A percentile compares a stretch with the other conserved stretches of the same genome.
phyloP scores from a whole-genome alignment of 306 rosid genomes.

The Pyrus bretschneideri region DNA sequence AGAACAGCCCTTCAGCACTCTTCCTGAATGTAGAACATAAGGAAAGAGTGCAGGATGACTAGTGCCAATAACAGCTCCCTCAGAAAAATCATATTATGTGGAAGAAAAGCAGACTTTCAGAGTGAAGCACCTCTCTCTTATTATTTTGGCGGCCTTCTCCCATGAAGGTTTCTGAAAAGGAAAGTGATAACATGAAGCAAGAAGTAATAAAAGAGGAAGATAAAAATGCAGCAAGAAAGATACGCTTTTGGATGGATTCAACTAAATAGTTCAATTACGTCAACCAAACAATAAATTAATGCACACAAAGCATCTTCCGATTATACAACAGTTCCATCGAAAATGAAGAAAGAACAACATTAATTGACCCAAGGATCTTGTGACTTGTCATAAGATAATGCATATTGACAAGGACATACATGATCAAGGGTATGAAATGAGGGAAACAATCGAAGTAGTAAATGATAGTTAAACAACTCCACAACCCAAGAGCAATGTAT shows the following conservation, averaged over 20 bases:
- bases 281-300: not conserved
- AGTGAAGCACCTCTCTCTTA: constrained; percentile 66
- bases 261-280: not conserved
- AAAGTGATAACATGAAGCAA: constrained; percentile 18
- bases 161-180: constrained; percentile 86
- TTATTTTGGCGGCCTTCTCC: constrained; percentile 82
- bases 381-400: not conserved
- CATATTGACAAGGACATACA: not conserved
- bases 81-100: constrained; percentile 12
- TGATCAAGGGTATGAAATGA: not conserved
- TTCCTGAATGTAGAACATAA: not conserved
- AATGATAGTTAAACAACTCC: not conserved
- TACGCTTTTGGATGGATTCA: not conserved
- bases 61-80: not conserved
- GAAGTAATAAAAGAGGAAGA: not conserved
- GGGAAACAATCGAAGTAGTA: constrained; percentile 1
- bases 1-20: no score
- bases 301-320: not conserved
- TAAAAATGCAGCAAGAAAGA: not conserved
- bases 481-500: not conserved
- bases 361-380: not conserved
- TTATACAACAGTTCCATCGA: not conserved
- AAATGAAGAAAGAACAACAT: not conserved
- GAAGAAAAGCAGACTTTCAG: constrained; percentile 16
- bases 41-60: not conserved